A percentile compares a stretch with the other conserved stretches of the same genome.
Conservation (phyloP, 169 alveolate genomes). For the Theileria luwenshuni region DNA sequence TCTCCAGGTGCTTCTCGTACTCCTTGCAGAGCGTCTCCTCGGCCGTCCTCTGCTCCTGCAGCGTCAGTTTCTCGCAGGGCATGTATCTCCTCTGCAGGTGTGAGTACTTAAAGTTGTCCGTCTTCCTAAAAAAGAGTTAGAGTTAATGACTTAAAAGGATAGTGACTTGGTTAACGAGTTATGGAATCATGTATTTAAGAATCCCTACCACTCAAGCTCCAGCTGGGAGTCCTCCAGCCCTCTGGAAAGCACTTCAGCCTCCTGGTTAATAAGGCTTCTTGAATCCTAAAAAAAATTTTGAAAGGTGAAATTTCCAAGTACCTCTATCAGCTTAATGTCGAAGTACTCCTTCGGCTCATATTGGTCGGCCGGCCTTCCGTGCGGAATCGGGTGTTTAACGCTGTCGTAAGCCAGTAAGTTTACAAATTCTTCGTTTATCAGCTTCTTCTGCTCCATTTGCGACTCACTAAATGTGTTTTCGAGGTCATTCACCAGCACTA, state of each 20-base stretch:
- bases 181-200: not conserved
- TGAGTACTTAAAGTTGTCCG: conserved; percentile 32
- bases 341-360: conserved; percentile 10
- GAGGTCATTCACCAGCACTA: conserved; percentile 57
- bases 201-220: not conserved
- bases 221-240: conserved; percentile 1
- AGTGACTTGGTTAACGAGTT: not conserved
- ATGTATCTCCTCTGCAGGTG: conserved; percentile 34
- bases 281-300: conserved; percentile 26
- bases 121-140: conserved; percentile 12
- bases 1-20: conserved; percentile 33
- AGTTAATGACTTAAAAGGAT: no score
- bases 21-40: conserved; percentile 23
- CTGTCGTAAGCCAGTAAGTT: conserved; percentile 50
- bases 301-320: not conserved
- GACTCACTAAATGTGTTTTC: conserved; percentile 18
- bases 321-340: conserved; percentile 17
- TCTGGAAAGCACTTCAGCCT: conserved; percentile 18
- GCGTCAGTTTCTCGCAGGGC: conserved; percentile 39
- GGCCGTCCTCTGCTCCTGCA: conserved; percentile 28
- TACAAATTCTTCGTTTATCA: conserved; percentile 54
- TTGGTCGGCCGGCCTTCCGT: conserved; percentile 46
- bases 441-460: conserved; percentile 10
- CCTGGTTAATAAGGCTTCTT: conserved; percentile 19
- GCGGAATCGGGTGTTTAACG: conserved; percentile 60